phyloP scores from a whole-genome alignment of 2,329 filamentous ascomycete genomes.

The Ophiostoma piceae region DNA sequence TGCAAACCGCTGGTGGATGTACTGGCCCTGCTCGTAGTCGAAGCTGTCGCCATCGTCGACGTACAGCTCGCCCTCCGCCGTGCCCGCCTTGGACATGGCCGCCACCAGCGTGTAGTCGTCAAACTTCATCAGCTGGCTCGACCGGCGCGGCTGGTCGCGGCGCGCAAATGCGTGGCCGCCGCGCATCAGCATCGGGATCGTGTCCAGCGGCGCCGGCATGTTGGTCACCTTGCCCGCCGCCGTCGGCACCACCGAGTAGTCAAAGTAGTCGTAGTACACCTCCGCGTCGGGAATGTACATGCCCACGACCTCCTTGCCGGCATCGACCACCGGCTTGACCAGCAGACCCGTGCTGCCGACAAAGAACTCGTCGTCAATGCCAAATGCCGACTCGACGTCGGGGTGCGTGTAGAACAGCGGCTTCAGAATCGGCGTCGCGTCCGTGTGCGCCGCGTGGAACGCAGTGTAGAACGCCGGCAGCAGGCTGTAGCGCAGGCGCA shows the following conservation, averaged over 20 bases:
- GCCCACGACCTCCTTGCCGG: conserved; percentile 66
- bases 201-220: conserved; percentile 73
- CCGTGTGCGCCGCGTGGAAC: conserved; percentile 80
- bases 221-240: conserved; percentile 65
- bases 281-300: conserved; percentile 87
- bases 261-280: conserved; percentile 93
- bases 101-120: conserved; percentile 89
- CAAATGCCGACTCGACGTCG: conserved; percentile 77
- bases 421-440: conserved; percentile 80
- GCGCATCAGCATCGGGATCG: conserved; percentile 84
- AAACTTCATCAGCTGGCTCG: conserved; percentile 81
- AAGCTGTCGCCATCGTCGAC: conserved; percentile 92
- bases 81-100: conserved; percentile 56
- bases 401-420: conserved; percentile 94
- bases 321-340: conserved; percentile 81
- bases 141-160: conserved; percentile 80
- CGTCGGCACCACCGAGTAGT: conserved; percentile 67
- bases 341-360: conserved; percentile 82
- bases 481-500: conserved; percentile 82
- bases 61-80: conserved; percentile 76
- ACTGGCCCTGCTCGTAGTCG: conserved; percentile 78
- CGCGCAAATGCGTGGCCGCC: conserved; percentile 89
- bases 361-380: conserved; percentile 88
- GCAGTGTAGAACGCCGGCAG: conserved; percentile 95
- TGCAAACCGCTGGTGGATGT: conserved; percentile 76